A percentile compares a stretch with the other conserved stretches of the same genome.
These are phyloP conservation scores for Pseudocercospora macadamiae DNA, from an alignment of 2,329 filamentous ascomycete genomes.

Conservation along the genomic window DNA sequence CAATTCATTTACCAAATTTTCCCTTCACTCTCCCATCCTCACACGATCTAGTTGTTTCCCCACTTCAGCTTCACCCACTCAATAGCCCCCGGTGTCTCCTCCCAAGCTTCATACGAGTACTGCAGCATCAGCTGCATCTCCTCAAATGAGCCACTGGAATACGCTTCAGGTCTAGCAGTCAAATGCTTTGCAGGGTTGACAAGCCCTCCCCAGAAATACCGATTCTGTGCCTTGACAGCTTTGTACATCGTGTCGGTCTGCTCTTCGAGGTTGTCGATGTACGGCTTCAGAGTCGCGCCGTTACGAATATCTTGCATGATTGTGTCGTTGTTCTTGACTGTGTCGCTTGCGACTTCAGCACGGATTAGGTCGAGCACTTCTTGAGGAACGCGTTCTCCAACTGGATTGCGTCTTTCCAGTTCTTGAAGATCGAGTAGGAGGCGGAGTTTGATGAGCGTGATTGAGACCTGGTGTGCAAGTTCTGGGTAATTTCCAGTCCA, in stretches of 20 bases:
- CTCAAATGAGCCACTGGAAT: background rate
- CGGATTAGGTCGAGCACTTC: constrained; percentile 2
- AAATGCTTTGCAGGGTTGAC: background rate
- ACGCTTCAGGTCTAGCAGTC: background rate
- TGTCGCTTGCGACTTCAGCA: background rate
- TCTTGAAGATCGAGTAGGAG: constrained; percentile 7
- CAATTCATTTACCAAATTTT: no score
- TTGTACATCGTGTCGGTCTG: constrained; percentile 4
- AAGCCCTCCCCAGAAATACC: constrained; percentile 17
- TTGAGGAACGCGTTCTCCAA: background rate
- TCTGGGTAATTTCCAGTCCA: background rate
- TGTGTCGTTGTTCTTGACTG: background rate
- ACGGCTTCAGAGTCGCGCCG: background rate
- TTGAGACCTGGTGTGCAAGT: background rate
- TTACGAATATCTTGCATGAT: constrained; percentile 9
- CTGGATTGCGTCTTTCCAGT: background rate
- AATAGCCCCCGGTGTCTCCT: constrained; percentile 14
- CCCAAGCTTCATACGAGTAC: constrained; percentile 10
- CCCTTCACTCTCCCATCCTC: no score
- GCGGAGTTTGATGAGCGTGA: constrained; percentile 13
- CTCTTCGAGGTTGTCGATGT: background rate
- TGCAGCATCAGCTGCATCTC: constrained; percentile 9
- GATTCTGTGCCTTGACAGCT: background rate
- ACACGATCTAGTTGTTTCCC: no score
- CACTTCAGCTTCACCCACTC: constrained; percentile 11